Percentiles rank a stretch among this genome's conserved stretches.
phyloP scores from a whole-genome alignment of 257 asterid species.

The Solanum rostratum region DNA sequence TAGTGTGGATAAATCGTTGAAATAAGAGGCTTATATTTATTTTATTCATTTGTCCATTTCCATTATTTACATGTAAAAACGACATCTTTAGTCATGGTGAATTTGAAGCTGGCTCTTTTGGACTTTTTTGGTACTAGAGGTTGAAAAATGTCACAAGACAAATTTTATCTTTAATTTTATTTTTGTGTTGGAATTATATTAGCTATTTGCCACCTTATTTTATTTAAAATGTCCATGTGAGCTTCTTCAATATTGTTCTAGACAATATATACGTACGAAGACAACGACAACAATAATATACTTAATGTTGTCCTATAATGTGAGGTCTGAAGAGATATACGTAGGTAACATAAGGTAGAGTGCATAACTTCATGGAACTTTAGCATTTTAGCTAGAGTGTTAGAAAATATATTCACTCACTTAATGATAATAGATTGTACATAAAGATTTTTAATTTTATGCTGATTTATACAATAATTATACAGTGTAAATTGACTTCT shows the following conservation, averaged over 20 bases:
- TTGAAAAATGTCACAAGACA: neutral
- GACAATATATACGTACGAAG: no score
- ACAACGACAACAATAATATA: no score
- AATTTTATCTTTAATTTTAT: neutral
- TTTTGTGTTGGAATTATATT: neutral
- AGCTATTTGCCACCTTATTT: neutral
- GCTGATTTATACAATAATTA: no score
- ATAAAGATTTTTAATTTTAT: no score
- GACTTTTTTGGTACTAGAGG: neutral
- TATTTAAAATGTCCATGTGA: neutral
- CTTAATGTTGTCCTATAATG: fast-evolving
- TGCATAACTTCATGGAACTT: no score
- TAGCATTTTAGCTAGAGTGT: neutral
- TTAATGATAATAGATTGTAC: no score
- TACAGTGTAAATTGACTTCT: neutral
- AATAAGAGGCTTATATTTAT: neutral
- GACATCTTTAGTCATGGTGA: conserved; percentile 1
- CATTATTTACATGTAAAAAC: neutral
- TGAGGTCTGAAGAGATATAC: no score
- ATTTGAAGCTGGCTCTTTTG: conserved; percentile 27
- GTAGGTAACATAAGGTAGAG: neutral
- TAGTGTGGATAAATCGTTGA: neutral
- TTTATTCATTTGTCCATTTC: conserved; percentile 10
- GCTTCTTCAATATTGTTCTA: no score
- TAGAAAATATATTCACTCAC: neutral